Conservation (phyloP, 208 protist genomes). For the Acanthamoeba healyi region DNA sequence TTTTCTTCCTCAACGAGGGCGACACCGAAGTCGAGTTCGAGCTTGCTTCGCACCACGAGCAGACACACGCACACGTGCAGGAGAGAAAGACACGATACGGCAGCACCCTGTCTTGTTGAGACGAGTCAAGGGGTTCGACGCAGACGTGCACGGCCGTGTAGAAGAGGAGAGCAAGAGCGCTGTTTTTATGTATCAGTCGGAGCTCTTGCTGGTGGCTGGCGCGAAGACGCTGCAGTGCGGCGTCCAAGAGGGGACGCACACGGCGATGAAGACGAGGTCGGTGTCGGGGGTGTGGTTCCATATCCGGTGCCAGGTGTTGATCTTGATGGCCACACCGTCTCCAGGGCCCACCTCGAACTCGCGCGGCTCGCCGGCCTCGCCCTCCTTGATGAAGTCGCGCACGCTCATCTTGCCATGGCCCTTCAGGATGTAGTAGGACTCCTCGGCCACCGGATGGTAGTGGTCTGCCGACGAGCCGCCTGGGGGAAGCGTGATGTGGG, state of each 20-base stretch:
- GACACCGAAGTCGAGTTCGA: too few relatives aligned
- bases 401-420: constrained; percentile 60
- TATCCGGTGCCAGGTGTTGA: constrained; percentile 63
- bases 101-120: too few relatives aligned
- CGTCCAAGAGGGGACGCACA: constrained; percentile 49
- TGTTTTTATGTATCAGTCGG: too few relatives aligned
- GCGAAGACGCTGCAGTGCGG: constrained; percentile 62
- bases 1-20: too few relatives aligned
- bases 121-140: too few relatives aligned
- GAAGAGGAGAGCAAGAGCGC: too few relatives aligned
- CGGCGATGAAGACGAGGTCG: constrained; percentile 61
- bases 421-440: constrained; percentile 66
- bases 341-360: constrained; percentile 62
- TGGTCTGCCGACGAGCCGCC: constrained; percentile 62
- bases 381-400: constrained; percentile 36
- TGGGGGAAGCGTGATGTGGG: constrained; percentile 61
- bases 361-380: constrained; percentile 1
- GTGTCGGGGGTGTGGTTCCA: constrained; percentile 49
- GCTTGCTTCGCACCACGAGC: too few relatives aligned
- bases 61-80: too few relatives aligned
- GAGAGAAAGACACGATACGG: too few relatives aligned
- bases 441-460: constrained; percentile 62
- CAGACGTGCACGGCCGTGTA: too few relatives aligned
- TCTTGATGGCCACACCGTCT: constrained; percentile 41
- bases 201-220: neutral